Percentiles rank a stretch among this genome's conserved stretches.
These are phyloP conservation scores for Zymoseptoria tritici DNA, from an alignment of 2,329 filamentous ascomycete genomes.

Conservation along the genomic window DNA sequence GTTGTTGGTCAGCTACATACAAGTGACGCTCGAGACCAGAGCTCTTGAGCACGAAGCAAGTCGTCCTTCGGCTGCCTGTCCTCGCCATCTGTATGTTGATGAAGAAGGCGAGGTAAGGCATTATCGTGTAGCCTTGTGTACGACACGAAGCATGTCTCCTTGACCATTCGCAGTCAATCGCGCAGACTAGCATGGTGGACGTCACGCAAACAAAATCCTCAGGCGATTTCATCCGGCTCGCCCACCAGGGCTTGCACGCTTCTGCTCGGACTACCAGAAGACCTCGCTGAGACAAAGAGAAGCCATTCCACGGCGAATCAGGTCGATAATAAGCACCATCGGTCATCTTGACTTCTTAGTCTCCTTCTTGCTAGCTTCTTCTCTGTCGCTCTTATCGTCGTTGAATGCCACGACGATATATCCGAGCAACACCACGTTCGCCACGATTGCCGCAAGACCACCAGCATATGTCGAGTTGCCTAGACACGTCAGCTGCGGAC, in stretches of 20 bases:
- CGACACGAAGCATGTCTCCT: no score
- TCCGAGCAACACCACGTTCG: constrained; percentile 82
- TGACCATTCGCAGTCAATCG: no score
- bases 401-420: constrained; percentile 88
- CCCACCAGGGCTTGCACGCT: not conserved
- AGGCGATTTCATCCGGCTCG: no score
- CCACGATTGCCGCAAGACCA: constrained; percentile 75
- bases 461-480: constrained; percentile 86
- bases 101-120: no score
- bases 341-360: not conserved
- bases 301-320: not conserved
- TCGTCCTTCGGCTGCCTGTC: no score
- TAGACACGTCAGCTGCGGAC: constrained; percentile 30
- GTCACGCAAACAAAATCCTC: no score
- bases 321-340: not conserved
- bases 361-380: constrained; percentile 38
- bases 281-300: not conserved
- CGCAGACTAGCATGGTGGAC: no score
- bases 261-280: not conserved
- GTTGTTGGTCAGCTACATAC: no score
- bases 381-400: constrained; percentile 60
- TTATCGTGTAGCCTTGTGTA: no score
- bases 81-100: no score
- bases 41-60: no score
- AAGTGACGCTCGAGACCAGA: no score